Percentiles rank a stretch among this genome's conserved stretches.
Evolutionary conservation across 176 grass and related monocot species (phyloP).

Genomic region (Aechmea fasciata): DNA sequence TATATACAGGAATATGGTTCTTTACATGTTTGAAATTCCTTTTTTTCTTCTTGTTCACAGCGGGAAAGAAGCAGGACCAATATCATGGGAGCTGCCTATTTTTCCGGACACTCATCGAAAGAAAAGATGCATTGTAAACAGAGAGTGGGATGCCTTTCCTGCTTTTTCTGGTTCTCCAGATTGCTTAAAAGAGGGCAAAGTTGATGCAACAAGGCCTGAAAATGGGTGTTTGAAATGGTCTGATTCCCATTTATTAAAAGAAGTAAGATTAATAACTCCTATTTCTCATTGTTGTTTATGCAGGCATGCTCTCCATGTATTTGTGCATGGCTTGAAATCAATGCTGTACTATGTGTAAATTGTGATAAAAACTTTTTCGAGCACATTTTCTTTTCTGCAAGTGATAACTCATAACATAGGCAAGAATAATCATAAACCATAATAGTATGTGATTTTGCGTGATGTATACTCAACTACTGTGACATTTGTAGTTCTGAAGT

Average conservation of each 20-base stretch:
- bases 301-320: neutral
- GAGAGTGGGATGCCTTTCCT: constrained; percentile 27
- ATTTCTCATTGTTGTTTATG: neutral
- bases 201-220: constrained; percentile 39
- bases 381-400: no score
- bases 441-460: no score
- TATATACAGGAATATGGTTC: neutral
- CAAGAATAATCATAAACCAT: no score
- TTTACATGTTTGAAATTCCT: constrained; percentile 10
- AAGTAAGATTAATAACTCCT: constrained; percentile 32
- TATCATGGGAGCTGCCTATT: constrained; percentile 40
- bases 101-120: constrained; percentile 9
- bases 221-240: constrained; percentile 27
- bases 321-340: neutral
- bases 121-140: constrained; percentile 22
- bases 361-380: no score
- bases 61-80: constrained; percentile 69
- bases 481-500: no score
- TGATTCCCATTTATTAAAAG: constrained; percentile 38
- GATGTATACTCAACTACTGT: no score
- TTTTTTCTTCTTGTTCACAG: constrained; percentile 33
- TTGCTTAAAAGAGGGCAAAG: constrained; percentile 13
- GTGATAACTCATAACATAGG: no score
- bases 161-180: constrained; percentile 27
- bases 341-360: no score